Base-by-base conservation (phyloP, 768 basidiomycete species). In the Butyriboletus loyo region DNA sequence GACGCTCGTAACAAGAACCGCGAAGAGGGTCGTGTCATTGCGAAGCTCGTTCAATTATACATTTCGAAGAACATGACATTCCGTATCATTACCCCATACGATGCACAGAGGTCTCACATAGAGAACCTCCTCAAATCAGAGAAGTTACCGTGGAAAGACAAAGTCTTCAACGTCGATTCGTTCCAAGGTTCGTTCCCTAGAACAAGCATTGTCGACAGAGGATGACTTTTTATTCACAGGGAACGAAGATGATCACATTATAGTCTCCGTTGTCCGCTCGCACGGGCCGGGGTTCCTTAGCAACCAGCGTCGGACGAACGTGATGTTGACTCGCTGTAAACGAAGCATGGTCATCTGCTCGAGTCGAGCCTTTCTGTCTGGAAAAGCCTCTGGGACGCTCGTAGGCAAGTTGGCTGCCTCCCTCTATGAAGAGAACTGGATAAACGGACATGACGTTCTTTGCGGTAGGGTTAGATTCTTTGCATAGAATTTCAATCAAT, bases 311-410 rank as follows among this genome's bases (percentile, higher is more conserved):
- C 77, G 90, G 6, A 87, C 84, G 42, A 92, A 92, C 79, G 90
- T 92, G 39, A 89, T 92, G 89, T 76, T 92, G 30, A 87, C 85
- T 30, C 79, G 89, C 21, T 90, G 85, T 73, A 85, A 85, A 65
- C 65, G 67, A 43, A 82, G 81, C 32, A 92, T 92, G 87, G 82
- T 83, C 58, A 83, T 93, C 62, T 73, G 85, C 46, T 76, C 84
- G 8, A 86, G 69, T 54, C 72, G 72, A 6, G 22, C 48, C 9
- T 71, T 65, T 38, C 58, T 71, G 14, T 52, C 22, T 15, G 58
- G 50, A 2, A 10, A 22, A 13, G 67, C 57, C 2, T 57, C 58
- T 15, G 0, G 13, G 30, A 69, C 67, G 11, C 53, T 69, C 2
- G 55, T 69, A 10, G 67, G 67, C 27, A 56, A 59, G 49, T 42